These are phyloP conservation scores for Castanopsis chinensis DNA, from an alignment of 306 rosid genomes.

Conservation along the genomic window DNA sequence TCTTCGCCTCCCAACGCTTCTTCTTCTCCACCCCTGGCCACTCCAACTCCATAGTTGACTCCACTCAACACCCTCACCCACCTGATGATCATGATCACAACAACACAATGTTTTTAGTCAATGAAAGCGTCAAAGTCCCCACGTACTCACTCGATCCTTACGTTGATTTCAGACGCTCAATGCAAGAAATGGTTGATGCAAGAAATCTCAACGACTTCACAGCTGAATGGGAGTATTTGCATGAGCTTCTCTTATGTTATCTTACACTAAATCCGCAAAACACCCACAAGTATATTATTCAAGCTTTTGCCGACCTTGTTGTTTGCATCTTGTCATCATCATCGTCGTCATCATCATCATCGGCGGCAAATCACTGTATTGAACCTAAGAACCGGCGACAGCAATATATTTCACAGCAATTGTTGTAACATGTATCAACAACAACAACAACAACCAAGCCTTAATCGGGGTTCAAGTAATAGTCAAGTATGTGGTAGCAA, in stretches of 20 bases:
- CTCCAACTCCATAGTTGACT: constrained; percentile 80
- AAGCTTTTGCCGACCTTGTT: constrained; percentile 79
- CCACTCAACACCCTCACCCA: constrained; percentile 4
- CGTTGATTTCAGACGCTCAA: constrained; percentile 67
- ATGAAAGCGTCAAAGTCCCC: constrained; percentile 50
- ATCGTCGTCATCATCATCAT: constrained; percentile 34
- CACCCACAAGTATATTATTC: constrained; percentile 69
- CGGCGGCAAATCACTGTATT: constrained; percentile 14
- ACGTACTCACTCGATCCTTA: constrained; percentile 71
- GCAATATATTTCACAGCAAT: constrained; percentile 20
- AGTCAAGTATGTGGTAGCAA: no score
- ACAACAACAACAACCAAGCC: no score
- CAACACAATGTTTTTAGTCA: neutral
- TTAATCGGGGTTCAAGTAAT: no score
- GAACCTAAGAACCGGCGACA: constrained; percentile 24
- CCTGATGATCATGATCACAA: neutral
- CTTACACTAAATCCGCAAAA: constrained; percentile 69
- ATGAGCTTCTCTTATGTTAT: constrained; percentile 76
- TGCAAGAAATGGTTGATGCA: constrained; percentile 83
- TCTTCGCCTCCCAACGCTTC: constrained; percentile 72
- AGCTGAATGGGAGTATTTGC: constrained; percentile 65
- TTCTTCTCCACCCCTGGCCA: constrained; percentile 91
- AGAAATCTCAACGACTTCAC: constrained; percentile 35
- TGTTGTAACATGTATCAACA: neutral
- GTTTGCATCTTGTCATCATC: constrained; percentile 38